Evolutionary conservation across 768 basidiomycete species (phyloP).

Genomic region (Tephrocybe sp.): DNA sequence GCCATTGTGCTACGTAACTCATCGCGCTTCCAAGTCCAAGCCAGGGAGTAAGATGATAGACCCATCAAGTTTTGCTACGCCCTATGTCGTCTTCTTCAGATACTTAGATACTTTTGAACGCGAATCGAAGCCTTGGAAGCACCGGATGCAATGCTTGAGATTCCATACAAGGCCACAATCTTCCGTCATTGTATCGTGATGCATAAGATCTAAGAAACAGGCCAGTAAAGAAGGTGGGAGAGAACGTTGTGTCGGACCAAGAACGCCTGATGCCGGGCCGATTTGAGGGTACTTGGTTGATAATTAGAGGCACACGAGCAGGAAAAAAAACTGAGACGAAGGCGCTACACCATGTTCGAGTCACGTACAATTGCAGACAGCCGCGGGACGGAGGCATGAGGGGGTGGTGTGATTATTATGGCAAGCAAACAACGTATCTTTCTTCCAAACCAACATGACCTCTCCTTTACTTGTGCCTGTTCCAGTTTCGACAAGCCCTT

Average conservation of each 20-base stretch:
- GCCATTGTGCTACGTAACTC: not conserved
- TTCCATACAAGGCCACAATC: not conserved
- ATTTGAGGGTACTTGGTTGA: not conserved
- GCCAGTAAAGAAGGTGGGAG: not conserved
- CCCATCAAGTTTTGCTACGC: too few species aligned
- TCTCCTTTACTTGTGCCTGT: slow-evolving; percentile 14
- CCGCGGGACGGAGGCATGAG: not conserved
- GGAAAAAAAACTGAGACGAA: not conserved
- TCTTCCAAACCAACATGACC: slow-evolving; percentile 13
- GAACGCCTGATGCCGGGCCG: slow-evolving; percentile 6
- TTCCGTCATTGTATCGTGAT: too few species aligned
- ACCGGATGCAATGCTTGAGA: not conserved
- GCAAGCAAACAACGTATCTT: slow-evolving; percentile 9
- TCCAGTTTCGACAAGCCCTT: slow-evolving; percentile 10
- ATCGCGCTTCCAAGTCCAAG: too few species aligned
- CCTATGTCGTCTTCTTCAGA: not conserved
- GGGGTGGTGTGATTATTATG: not conserved
- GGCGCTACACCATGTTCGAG: not conserved
- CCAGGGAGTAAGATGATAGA: too few species aligned
- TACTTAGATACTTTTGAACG: not conserved
- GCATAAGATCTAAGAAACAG: too few species aligned
- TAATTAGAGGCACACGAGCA: slow-evolving; percentile 17
- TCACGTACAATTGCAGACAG: not conserved
- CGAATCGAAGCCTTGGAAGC: not conserved
- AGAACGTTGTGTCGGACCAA: not conserved